phyloP scores from a whole-genome alignment of 176 grass and related monocot genomes.

The sorghum (Sorghum bicolor) region DNA sequence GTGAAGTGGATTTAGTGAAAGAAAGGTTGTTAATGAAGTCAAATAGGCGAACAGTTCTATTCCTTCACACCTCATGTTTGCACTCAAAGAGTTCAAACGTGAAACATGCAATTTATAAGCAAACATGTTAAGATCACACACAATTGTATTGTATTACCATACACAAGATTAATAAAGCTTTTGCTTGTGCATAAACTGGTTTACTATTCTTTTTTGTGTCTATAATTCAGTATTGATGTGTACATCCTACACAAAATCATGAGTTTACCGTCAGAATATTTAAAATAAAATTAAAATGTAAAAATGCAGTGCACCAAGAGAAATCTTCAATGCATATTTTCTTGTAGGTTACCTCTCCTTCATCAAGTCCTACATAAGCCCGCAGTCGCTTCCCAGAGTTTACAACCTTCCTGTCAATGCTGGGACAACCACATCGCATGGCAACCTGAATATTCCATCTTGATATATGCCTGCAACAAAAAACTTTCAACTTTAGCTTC shows the following conservation, averaged over 20 bases:
- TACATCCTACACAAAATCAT: background rate
- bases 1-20: background rate
- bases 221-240: background rate
- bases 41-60: background rate
- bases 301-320: background rate
- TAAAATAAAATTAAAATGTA: background rate
- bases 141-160: slow-evolving; percentile 13
- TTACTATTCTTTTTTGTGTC: background rate
- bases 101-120: background rate
- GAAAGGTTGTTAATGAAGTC: background rate
- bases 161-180: background rate
- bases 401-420: slow-evolving; percentile 78
- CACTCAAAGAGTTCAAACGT: background rate
- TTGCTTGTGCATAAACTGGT: background rate
- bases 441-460: slow-evolving; percentile 65
- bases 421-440: slow-evolving; percentile 64
- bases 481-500: background rate
- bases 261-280: background rate
- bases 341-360: slow-evolving; percentile 64
- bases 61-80: background rate
- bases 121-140: background rate
- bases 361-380: slow-evolving; percentile 76
- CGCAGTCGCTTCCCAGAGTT: slow-evolving; percentile 82
- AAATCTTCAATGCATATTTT: background rate
- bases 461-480: slow-evolving; percentile 71